phyloP scores from a whole-genome alignment of 2,329 filamentous ascomycete genomes.

The Fusarium sp. region DNA sequence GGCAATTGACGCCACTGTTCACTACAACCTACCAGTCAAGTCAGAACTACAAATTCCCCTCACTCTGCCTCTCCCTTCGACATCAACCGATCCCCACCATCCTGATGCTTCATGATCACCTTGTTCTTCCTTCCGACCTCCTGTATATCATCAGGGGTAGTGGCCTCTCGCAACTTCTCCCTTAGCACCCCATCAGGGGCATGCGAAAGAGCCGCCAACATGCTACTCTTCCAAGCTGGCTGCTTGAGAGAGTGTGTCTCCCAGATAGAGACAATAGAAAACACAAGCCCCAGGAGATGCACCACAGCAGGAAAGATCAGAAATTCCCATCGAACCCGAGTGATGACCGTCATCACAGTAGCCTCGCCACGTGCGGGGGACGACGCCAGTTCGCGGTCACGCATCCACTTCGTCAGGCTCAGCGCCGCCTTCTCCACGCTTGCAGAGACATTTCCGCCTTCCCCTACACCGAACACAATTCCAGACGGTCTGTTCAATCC shows the following conservation, averaged over 20 bases:
- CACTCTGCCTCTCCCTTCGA: not conserved
- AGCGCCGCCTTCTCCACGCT: not conserved
- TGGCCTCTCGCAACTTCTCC: not conserved
- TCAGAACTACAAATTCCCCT: not conserved
- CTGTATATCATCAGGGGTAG: not conserved
- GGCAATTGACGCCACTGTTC: no score
- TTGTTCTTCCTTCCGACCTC: not conserved
- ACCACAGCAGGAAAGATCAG: not conserved
- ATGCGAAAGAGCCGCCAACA: not conserved
- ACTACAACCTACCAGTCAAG: no score
- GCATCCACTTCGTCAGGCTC: constrained; percentile 25
- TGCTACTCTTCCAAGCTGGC: not conserved
- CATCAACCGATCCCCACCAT: not conserved
- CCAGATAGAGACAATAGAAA: not conserved
- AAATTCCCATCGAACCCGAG: not conserved
- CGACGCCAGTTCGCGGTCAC: not conserved
- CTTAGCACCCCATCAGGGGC: not conserved
- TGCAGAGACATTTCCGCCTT: not conserved
- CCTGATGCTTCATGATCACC: not conserved
- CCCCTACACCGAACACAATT: not conserved
- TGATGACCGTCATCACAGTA: not conserved
- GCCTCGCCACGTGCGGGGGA: not conserved
- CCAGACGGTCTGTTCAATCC: not conserved
- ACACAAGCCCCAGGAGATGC: not conserved
- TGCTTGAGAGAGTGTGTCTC: not conserved